Evolutionary conservation across 352 stramenopile species (phyloP).

Genomic region (Globisporangium irregulare): DNA sequence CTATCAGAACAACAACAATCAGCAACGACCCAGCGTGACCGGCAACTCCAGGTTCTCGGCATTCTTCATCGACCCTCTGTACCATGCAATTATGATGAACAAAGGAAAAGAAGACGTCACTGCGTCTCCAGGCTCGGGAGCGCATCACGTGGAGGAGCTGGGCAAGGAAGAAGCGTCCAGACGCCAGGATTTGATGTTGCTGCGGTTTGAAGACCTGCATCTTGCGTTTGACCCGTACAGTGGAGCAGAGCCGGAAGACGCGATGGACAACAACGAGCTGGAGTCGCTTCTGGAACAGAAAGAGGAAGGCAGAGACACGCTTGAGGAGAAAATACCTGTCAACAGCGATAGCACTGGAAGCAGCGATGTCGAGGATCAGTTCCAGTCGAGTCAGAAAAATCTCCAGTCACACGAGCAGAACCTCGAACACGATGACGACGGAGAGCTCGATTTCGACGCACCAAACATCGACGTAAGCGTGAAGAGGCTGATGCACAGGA

Average conservation of each 20-base stretch:
- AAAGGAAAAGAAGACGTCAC: constrained; percentile 16
- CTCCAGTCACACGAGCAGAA: neutral
- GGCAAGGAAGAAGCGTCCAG: constrained; percentile 1
- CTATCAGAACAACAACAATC: constrained; percentile 14
- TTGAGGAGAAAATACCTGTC: constrained; percentile 9
- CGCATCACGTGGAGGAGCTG: neutral
- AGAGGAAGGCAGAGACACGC: constrained; percentile 4
- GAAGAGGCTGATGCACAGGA: constrained; percentile 20
- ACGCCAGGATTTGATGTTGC: constrained; percentile 10
- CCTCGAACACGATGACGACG: neutral
- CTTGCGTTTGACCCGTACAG: constrained; percentile 17
- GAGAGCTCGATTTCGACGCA: constrained; percentile 19
- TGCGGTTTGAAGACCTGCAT: constrained; percentile 19
- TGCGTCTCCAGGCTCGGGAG: neutral
- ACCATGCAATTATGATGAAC: constrained; percentile 19
- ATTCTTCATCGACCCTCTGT: constrained; percentile 22
- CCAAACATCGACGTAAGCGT: constrained; percentile 17
- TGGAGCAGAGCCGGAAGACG: constrained; percentile 13
- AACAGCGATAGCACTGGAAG: neutral
- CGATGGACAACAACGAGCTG: constrained; percentile 25
- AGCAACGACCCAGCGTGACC: constrained; percentile 16
- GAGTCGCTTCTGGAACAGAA: constrained; percentile 19
- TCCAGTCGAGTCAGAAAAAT: neutral
- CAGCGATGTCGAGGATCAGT: neutral
- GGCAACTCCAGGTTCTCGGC: constrained; percentile 17